Evolutionary conservation across 192 early-diverging fungal species (phyloP).

Genomic region (Linnemannia exigua): DNA sequence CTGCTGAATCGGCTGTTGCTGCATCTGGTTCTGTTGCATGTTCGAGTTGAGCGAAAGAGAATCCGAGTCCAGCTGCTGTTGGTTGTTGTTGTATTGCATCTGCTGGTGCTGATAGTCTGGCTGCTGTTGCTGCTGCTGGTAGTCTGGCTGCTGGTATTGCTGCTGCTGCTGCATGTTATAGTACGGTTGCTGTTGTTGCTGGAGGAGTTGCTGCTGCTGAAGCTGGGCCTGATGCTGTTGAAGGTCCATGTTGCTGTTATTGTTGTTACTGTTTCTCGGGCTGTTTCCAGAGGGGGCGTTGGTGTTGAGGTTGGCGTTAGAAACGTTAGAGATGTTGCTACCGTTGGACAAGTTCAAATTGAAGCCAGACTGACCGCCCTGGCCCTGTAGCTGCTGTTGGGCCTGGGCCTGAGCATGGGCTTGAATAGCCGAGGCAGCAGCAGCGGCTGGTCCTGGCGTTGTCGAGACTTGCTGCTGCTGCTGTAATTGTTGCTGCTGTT

Average conservation of each 20-base stretch:
- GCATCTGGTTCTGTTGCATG: slow-evolving; percentile 21
- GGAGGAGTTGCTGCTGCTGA: slow-evolving; percentile 19
- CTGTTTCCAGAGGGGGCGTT: slow-evolving; percentile 18
- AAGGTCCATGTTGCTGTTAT: slow-evolving; percentile 27
- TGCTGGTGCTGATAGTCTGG: background rate
- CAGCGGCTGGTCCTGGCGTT: background rate
- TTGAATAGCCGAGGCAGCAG: background rate
- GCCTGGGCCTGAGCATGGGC: slow-evolving; percentile 13
- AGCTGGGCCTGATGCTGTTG: slow-evolving; percentile 23
- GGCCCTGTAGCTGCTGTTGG: slow-evolving; percentile 12
- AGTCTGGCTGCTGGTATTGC: slow-evolving; percentile 22
- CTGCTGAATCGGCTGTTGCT: slow-evolving; percentile 19
- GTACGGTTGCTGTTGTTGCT: slow-evolving; percentile 21
- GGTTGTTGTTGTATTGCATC: background rate
- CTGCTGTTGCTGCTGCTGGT: slow-evolving; percentile 9
- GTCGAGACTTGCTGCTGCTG: slow-evolving; percentile 10
- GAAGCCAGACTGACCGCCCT: slow-evolving; percentile 24
- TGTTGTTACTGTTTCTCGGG: slow-evolving; percentile 35
- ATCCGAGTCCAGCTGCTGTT: slow-evolving; percentile 17
- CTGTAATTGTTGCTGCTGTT: slow-evolving; percentile 18
- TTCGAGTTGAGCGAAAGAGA: slow-evolving; percentile 16
- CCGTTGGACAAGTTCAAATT: slow-evolving; percentile 31
- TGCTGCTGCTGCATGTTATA: slow-evolving; percentile 18
- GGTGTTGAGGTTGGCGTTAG: slow-evolving; percentile 16
- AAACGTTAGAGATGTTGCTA: slow-evolving; percentile 26